A percentile compares a stretch with the other conserved stretches of the same genome.
These are phyloP conservation scores for Ochetophila trinervis DNA, from an alignment of 306 rosid species.

Conservation along the genomic window DNA sequence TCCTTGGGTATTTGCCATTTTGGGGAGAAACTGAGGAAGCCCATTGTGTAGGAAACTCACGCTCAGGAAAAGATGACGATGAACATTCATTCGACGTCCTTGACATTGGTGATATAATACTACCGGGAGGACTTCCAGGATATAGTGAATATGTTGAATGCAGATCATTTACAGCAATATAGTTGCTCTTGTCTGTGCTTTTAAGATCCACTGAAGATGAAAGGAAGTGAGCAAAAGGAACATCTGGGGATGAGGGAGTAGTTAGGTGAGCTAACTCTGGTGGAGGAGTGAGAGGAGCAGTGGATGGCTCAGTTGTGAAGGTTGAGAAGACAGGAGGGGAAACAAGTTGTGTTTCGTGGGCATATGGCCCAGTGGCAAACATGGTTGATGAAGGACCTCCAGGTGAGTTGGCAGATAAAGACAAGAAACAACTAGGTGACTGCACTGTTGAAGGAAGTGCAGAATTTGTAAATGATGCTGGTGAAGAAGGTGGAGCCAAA, in stretches of 20 bases:
- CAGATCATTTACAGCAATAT: constrained; percentile 77
- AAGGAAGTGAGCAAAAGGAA: constrained; percentile 92
- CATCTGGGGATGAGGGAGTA: constrained; percentile 99
- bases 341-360: constrained; percentile 85
- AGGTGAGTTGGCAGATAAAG: constrained; percentile 88
- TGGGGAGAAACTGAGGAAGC: constrained; percentile 68
- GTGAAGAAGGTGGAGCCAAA: constrained; percentile 96
- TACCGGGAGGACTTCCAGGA: constrained; percentile 91
- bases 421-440: constrained; percentile 82
- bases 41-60: constrained; percentile 75
- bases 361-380: constrained; percentile 96
- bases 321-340: constrained; percentile 98
- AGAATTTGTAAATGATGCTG: constrained; percentile 90
- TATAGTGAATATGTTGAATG: constrained; percentile 84
- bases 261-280: constrained; percentile 98
- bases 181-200: constrained; percentile 51
- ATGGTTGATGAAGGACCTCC: constrained; percentile 94
- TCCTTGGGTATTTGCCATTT: constrained; percentile 64
- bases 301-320: constrained; percentile 97
- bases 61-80: constrained; percentile 74
- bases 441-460: constrained; percentile 94
- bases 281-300: constrained; percentile 98
- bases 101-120: constrained; percentile 75
- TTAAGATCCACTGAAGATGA: constrained; percentile 75
- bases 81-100: constrained; percentile 74